A percentile compares a stretch with the other conserved stretches of the same genome.
Evolutionary conservation across 768 basidiomycete species (phyloP).

Genomic region (Suillus decipiens): DNA sequence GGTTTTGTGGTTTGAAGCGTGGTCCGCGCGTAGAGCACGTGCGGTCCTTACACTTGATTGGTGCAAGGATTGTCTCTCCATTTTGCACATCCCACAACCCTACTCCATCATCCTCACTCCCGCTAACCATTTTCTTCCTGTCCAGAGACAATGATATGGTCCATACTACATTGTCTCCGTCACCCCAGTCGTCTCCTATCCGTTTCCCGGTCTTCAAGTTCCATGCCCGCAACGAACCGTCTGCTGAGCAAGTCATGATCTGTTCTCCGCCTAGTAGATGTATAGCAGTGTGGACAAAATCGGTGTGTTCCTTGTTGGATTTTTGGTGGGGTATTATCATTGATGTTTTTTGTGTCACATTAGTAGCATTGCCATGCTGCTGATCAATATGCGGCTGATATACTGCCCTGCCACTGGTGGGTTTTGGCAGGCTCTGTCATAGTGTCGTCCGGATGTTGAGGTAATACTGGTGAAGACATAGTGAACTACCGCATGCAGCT

Average conservation of each 20-base stretch:
- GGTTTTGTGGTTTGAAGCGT: too few species aligned
- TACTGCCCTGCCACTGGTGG: too few species aligned
- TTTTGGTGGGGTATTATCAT: background rate
- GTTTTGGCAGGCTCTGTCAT: too few species aligned
- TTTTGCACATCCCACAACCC: background rate
- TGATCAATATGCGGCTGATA: too few species aligned
- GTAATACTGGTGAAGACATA: background rate
- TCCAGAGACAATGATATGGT: background rate
- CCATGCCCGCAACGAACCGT: background rate
- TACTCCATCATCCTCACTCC: too few species aligned
- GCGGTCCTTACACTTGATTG: too few species aligned
- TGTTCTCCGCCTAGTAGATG: background rate
- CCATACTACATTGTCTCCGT: background rate
- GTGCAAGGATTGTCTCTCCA: too few species aligned
- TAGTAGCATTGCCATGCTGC: too few species aligned
- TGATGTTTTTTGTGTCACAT: background rate
- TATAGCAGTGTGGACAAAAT: rapidly evolving
- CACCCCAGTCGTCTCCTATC: background rate
- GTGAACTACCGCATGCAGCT: background rate
- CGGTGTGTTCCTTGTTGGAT: background rate
- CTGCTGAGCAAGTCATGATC: background rate
- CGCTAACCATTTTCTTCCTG: background rate
- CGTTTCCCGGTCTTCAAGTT: background rate
- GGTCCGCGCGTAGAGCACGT: too few species aligned
- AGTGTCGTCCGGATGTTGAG: too few species aligned